These are phyloP conservation scores for Fusarium sp. DNA, from an alignment of 2,329 filamentous ascomycete genomes.

Conservation along the genomic window DNA sequence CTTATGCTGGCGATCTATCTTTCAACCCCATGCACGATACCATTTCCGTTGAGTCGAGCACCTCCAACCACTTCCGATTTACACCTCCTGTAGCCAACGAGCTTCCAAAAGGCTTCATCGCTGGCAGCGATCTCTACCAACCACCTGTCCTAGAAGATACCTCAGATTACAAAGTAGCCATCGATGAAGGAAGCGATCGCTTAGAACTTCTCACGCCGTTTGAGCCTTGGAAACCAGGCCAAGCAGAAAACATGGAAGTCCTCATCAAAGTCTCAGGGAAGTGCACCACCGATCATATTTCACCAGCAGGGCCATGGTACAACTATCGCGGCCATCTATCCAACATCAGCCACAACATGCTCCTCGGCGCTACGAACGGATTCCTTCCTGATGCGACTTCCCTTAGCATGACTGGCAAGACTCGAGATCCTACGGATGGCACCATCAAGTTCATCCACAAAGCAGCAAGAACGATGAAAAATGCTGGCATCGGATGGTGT, in stretches of 20 bases:
- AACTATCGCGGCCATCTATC: slow-evolving; percentile 99
- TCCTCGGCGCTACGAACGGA: slow-evolving; percentile 91
- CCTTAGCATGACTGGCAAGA: background rate
- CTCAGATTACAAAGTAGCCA: background rate
- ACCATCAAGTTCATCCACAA: slow-evolving; percentile 57
- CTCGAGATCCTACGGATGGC: slow-evolving; percentile 68
- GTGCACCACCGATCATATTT: slow-evolving; percentile 98
- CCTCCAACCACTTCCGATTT: background rate
- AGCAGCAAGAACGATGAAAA: background rate
- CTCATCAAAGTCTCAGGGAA: slow-evolving; percentile 97
- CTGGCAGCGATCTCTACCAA: background rate
- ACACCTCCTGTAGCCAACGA: background rate
- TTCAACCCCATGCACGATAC: slow-evolving; percentile 95
- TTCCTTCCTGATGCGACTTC: background rate
- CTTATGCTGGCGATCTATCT: slow-evolving; percentile 88
- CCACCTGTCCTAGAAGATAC: background rate
- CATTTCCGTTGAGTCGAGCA: slow-evolving; percentile 62
- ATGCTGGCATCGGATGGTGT: background rate
- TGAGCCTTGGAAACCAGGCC: slow-evolving; percentile 52
- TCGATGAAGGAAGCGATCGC: slow-evolving; percentile 47
- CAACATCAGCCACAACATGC: slow-evolving; percentile 96
- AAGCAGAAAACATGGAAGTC: slow-evolving; percentile 70
- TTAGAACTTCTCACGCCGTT: slow-evolving; percentile 46
- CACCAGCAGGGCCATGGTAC: slow-evolving; percentile 93
- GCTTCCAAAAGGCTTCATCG: background rate